Base-by-base conservation (phyloP, 2,329 filamentous ascomycete genomes). In the Claviceps spartinae region DNA sequence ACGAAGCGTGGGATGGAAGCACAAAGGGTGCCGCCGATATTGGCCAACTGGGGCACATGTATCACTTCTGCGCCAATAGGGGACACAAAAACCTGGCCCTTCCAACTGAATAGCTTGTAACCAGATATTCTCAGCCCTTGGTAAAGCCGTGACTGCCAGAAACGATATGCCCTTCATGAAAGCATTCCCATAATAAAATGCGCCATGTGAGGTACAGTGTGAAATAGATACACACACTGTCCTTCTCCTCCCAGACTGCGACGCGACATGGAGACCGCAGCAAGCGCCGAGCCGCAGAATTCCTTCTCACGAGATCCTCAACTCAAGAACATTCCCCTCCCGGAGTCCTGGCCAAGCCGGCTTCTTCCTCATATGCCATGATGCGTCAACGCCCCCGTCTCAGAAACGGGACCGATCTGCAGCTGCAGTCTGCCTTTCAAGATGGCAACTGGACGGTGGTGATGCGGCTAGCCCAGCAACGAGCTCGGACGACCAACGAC, bases 381-480 rank as follows among this genome's bases (percentile, higher is more conserved):
- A 62, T 62, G 58, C 63, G 61, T 53, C 59, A 62, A 55, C 57
- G 62, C 54, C 67, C 67, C 52, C 60, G 56, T 42, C 70, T 78
- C 46, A 76, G 71, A 57, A 72, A 69, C 59, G 74, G 69, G 54
- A 72, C 77, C 49, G 75, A 78, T 56, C 66, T 76, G 49, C 73
- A 77, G 66, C 68, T 82, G 9, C 74, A 79, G 65, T 69, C 71
- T 14, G 76, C 76, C 50, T 82, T 78, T 52, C 67, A 69, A 42
- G 75, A 78, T 51, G 68, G 72, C 49, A 77, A 76, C 62, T 82
- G 77, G 78, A 57, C 67, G 18, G 65, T 66, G 16, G 76, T 72
- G 50, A 66, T 73, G 26, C 75, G 72, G 30, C 67, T 79, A 14
- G 77, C 78, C 14, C 73, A 76, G 55, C 74, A 77, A 63, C 68